Evolutionary conservation across 768 basidiomycete genomes (phyloP).

Genomic region (Suillus americanus): DNA sequence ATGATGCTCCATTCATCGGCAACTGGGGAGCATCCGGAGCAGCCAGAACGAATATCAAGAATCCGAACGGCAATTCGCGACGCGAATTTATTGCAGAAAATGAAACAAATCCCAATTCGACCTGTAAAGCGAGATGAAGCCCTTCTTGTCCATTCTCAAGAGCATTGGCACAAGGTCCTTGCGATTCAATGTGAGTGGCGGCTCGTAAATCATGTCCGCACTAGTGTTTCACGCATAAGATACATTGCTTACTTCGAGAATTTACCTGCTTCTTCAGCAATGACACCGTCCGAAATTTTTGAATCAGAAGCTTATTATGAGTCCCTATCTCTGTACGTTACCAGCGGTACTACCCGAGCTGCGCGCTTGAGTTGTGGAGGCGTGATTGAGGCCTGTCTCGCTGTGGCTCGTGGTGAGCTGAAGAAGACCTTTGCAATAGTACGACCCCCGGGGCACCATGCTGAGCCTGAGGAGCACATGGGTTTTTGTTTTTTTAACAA

Average conservation of each 20-base stretch:
- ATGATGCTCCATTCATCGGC: slow-evolving; percentile 84
- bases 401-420: slow-evolving; percentile 79
- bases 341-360: slow-evolving; percentile 77
- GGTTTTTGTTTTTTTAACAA: slow-evolving; percentile 99
- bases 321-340: slow-evolving; percentile 89
- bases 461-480: slow-evolving; percentile 98
- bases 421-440: slow-evolving; percentile 93
- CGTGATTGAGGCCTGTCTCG: slow-evolving; percentile 85
- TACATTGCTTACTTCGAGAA: slow-evolving; percentile 9
- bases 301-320: slow-evolving; percentile 86
- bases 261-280: slow-evolving; percentile 43
- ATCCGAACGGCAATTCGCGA: slow-evolving; percentile 70
- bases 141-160: slow-evolving; percentile 85
- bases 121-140: slow-evolving; percentile 76
- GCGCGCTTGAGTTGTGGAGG: slow-evolving; percentile 92
- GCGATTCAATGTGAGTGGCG: slow-evolving; percentile 69
- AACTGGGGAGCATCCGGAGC: slow-evolving; percentile 67
- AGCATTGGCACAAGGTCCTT: slow-evolving; percentile 89
- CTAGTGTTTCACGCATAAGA: slow-evolving; percentile 11
- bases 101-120: slow-evolving; percentile 78
- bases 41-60: slow-evolving; percentile 70
- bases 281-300: slow-evolving; percentile 72
- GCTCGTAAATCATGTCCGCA: slow-evolving; percentile 15
- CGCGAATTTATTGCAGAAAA: slow-evolving; percentile 59
- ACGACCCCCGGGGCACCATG: slow-evolving; percentile 96